A percentile compares a stretch with the other conserved stretches of the same genome.
Conservation (phyloP, 108 stramenopile genomes). For the Halocafeteria seosinensis region DNA sequence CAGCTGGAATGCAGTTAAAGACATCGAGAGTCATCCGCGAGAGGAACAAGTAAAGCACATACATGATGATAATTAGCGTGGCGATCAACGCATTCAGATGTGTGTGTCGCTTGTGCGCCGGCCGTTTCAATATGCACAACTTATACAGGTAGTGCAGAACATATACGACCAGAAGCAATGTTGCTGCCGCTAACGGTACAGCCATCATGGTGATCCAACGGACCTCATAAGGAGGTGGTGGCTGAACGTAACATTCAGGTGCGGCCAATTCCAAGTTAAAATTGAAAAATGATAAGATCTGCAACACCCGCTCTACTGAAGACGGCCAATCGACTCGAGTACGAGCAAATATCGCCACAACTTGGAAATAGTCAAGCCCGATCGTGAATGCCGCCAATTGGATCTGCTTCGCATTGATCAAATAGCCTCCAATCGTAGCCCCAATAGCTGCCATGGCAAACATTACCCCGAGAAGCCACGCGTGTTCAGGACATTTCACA, state of each 20-base stretch:
- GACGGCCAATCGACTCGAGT: conserved; percentile 18
- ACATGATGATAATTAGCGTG: too few species aligned
- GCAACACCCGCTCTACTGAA: conserved; percentile 3
- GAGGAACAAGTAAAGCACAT: too few species aligned
- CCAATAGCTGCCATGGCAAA: conserved; percentile 1
- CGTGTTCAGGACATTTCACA: conserved; percentile 14
- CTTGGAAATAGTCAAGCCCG: conserved; percentile 22
- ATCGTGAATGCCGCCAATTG: conserved; percentile 17
- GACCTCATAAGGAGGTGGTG: conserved; percentile 10
- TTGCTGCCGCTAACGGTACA: background rate
- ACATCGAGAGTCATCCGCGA: too few species aligned
- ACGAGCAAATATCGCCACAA: conserved; percentile 15
- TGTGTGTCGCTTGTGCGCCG: too few species aligned
- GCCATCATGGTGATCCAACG: conserved; percentile 6
- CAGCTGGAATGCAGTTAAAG: too few species aligned
- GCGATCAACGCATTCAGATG: too few species aligned
- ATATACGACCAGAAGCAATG: background rate
- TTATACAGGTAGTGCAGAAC: background rate
- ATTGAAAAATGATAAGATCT: conserved; percentile 13
- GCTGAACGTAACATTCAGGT: conserved; percentile 20
- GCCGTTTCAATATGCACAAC: too few species aligned
- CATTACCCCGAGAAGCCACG: conserved; percentile 17
- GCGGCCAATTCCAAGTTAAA: conserved; percentile 22
- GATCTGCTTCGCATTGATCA: conserved; percentile 18
- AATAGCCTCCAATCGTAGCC: background rate